Conservation (phyloP, 805 yeast genomes). For the Spathaspora boniae region DNA sequence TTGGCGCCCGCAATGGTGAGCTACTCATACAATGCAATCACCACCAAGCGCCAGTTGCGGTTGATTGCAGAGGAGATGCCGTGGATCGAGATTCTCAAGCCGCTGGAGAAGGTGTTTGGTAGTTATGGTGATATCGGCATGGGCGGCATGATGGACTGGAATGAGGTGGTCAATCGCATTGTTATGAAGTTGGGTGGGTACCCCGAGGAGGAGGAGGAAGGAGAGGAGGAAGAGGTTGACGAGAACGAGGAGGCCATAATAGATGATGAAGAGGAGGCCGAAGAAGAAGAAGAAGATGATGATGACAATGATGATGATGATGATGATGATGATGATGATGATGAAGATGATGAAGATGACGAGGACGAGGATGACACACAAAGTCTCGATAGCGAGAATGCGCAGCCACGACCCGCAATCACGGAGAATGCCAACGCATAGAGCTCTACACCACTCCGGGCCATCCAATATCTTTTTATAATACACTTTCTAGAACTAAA, state of each 20-base stretch:
- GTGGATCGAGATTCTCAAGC: constrained; percentile 90
- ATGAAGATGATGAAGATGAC: constrained; percentile 14
- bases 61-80: constrained; percentile 86
- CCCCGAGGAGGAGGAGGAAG: constrained; percentile 49
- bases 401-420: background rate
- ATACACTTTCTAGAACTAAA: too few relatives aligned
- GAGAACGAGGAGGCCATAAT: constrained; percentile 37
- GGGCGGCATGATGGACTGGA: constrained; percentile 99
- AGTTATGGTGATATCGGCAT: constrained; percentile 97
- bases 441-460: background rate
- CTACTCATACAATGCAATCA: constrained; percentile 83
- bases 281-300: constrained; percentile 44
- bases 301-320: constrained; percentile 44
- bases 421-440: constrained; percentile 4
- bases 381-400: background rate
- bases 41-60: constrained; percentile 79
- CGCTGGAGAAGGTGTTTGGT: constrained; percentile 90
- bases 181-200: constrained; percentile 63
- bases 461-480: too few relatives aligned
- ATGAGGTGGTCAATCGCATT: constrained; percentile 84
- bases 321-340: constrained; percentile 23
- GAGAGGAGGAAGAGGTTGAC: constrained; percentile 44
- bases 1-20: constrained; percentile 97
- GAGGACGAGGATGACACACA: constrained; percentile 8
- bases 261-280: constrained; percentile 36